Base-by-base conservation (phyloP, 1,284 basidiomycete species). In the Trichosporon faecale region DNA sequence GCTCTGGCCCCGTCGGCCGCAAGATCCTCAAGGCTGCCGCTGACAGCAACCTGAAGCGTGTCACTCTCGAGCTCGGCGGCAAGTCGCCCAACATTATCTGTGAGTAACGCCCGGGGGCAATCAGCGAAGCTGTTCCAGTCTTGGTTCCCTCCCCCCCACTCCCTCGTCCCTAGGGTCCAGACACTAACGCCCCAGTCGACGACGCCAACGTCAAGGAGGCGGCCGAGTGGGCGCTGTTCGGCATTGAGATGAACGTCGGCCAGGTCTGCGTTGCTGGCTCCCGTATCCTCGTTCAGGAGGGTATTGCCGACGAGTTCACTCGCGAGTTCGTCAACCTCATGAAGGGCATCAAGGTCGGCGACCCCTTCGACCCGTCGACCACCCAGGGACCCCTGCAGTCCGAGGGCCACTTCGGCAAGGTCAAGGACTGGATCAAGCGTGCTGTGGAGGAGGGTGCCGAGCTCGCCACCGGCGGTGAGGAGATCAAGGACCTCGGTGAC, bases 391-490 rank as follows among this genome's bases (percentile, higher is more conserved):
- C 94, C 25, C 85, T 95, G 78, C 89, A 94, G 55, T 93, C 91
- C 23, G 91, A 91, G 79, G 84, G 83, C 21, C 95, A 98, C 83
- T 93, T 91, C 77, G 93, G 97, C 81, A 91, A 91, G 73, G 89
- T 98, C 65, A 91, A 93, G 88, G 85, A 85, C 18, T 98, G 95
- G 82, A 95, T 99, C 77, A 91, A 95, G 76, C 86, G 87, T 0
- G 96, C 95, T 44, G 93, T 92, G 83, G 80, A 88, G 73, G 90
- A 92, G 79, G 95, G 95, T n/a, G 95, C 95, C 25, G 91, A 88
- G 75, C 84, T 91, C 29, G 84, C 89, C 40, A 85, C 92, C 7
- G 95, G 96, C 37, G 96, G 95, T 35, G 57, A 61, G 16, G 57
- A 31, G 27, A 31, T 61, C 57, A 86, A 88, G 78, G 66, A 68